Evolutionary conservation across 179 eudicot species (phyloP), one percentile per base, ranked within the genome.

Genomic region (Patellifolia procumbens): DNA sequence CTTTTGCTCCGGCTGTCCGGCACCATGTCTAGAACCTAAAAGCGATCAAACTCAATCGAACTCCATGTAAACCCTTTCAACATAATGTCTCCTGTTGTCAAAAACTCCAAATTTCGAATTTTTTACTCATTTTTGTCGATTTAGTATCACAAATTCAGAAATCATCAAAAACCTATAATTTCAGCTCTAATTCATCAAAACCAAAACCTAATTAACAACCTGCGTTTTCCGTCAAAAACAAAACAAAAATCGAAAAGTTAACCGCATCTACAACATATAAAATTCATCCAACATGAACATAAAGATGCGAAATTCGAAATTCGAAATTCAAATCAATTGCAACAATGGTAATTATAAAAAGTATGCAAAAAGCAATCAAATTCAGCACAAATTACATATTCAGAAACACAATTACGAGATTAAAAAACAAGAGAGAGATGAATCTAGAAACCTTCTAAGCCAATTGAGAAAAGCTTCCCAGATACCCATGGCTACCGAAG

Each of bases 401-500:
- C 26, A 62, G 17, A 34, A 17, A 11, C 13, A 73, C 28, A 32
- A 49, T 11, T 20, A 71, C n/a, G 17, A 34, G 49, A 45, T 7
- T 15, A 19, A 72, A 66, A 59, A 53, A n/a, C n/a, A n/a, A 12
- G 55, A 34, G 73, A 58, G 24, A 28, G 52, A 45, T 12, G 51
- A 22, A 43, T 19, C 6, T 0, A 45, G 4, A 61, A 70, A 95
- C 99, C 99, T 93, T 84, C 97, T 86, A 68, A 93, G 97, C 98
- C 99, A 93, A 90, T 95, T 91, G 76, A 93, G 98, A 80, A 95
- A 87, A 80, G 96, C 95, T 59, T 95, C 99, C 97, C 95, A 90
- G 32, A 95, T 70, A 77, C 97, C 95, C 99, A 95, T 94, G 77
- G 79, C 66, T 63, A 34, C 1, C 34, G 29, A 72, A 1, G 52